Evolutionary conservation across 2,329 filamentous ascomycete genomes (phyloP).

Genomic region (Sporothrix brunneoviolacea): DNA sequence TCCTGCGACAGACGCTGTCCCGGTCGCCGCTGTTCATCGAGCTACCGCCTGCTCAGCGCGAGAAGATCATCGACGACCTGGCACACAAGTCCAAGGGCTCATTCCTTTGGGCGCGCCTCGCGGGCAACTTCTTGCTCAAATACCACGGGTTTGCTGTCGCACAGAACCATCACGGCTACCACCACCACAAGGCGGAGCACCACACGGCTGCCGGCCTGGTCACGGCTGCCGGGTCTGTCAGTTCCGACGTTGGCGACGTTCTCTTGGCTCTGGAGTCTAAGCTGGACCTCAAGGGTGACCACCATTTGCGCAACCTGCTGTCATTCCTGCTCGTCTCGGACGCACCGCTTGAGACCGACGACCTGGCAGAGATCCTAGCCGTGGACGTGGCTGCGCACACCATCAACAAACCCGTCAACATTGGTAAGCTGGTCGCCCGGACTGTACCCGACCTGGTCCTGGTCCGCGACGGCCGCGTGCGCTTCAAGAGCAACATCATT

Average conservation of each 20-base stretch:
- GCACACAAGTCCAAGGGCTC: slow-evolving; percentile 28
- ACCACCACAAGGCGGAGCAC: slow-evolving; percentile 16
- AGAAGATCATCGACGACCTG: slow-evolving; percentile 26
- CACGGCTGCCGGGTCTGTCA: slow-evolving; percentile 21
- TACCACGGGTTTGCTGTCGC: slow-evolving; percentile 11
- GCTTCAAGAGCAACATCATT: slow-evolving; percentile 32
- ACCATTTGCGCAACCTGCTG: slow-evolving; percentile 23
- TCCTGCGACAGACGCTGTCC: slow-evolving; percentile 23
- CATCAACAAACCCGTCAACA: slow-evolving; percentile 19
- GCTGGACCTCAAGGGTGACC: slow-evolving; percentile 23
- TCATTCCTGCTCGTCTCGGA: slow-evolving; percentile 30
- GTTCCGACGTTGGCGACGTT: slow-evolving; percentile 21
- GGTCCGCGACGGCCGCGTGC: slow-evolving; percentile 28
- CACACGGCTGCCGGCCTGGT: slow-evolving; percentile 15
- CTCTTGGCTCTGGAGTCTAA: slow-evolving; percentile 23
- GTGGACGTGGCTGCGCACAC: slow-evolving; percentile 22
- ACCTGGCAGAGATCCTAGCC: slow-evolving; percentile 28
- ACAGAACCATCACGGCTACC: slow-evolving; percentile 1
- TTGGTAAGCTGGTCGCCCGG: slow-evolving; percentile 19
- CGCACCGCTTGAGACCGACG: slow-evolving; percentile 27
- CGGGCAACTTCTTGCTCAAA: slow-evolving; percentile 24
- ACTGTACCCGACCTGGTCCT: slow-evolving; percentile 26
- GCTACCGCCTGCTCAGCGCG: slow-evolving; percentile 17
- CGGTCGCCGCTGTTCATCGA: slow-evolving; percentile 19
- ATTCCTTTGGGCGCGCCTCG: slow-evolving; percentile 33